Evolutionary conservation across 164 flowering plant species (phyloP).

Genomic region (Echeveria elegans): DNA sequence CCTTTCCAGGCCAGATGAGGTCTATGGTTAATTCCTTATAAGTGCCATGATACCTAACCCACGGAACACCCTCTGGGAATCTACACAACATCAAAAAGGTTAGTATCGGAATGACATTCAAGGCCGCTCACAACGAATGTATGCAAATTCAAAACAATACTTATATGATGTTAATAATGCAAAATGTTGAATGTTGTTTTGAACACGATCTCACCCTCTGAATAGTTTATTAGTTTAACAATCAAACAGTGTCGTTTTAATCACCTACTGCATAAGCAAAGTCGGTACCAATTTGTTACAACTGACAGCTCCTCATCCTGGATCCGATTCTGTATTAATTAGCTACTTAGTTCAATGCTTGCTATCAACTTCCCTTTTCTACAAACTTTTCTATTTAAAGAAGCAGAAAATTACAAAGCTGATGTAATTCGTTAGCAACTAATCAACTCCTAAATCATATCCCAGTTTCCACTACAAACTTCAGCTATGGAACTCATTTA

Average conservation of each 20-base stretch:
- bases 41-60: constrained; percentile 76
- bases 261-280: no score
- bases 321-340: not conserved
- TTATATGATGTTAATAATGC: no score
- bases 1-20: constrained; percentile 86
- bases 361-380: not conserved
- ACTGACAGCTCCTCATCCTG: not conserved
- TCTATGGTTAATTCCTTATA: constrained; percentile 69
- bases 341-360: not conserved
- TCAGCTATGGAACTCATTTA: not conserved
- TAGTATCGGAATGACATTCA: no score
- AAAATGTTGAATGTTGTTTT: no score
- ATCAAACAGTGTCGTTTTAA: no score
- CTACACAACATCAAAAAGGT: constrained; percentile 25
- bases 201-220: no score
- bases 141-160: no score
- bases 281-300: not conserved
- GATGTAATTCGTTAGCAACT: no score
- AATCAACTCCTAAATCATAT: no score
- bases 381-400: not conserved
- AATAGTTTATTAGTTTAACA: no score
- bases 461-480: no score
- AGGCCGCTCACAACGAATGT: no score
- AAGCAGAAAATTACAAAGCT: not conserved
- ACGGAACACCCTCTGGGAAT: constrained; percentile 89